Conservation (phyloP, 768 basidiomycete species). For the Tremella mesenterica region DNA sequence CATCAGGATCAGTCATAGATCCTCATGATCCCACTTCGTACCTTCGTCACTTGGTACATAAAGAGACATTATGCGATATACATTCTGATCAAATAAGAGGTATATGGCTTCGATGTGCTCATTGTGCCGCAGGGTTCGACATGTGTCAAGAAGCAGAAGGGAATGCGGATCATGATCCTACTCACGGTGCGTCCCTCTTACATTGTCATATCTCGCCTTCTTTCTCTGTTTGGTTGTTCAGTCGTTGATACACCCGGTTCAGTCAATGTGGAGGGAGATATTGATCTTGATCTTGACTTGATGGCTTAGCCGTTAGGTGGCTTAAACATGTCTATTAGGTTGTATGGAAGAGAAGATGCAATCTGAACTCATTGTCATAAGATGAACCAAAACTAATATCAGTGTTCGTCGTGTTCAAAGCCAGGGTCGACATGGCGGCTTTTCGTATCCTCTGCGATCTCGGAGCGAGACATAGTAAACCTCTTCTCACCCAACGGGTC, state of each 20-base stretch:
- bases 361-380: too few relatives aligned
- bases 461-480: conserved; percentile 51
- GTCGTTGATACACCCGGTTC: too few relatives aligned
- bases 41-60: conserved; percentile 35
- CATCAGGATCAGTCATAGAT: conserved; percentile 13
- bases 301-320: too few relatives aligned
- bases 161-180: conserved; percentile 69
- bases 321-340: too few relatives aligned
- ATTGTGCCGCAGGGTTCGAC: conserved; percentile 63
- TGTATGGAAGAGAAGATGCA: too few relatives aligned
- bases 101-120: conserved; percentile 82
- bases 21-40: conserved; percentile 27
- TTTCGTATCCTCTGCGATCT: conserved; percentile 58
- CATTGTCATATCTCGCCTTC: background rate
- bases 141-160: conserved; percentile 76
- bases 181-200: conserved; percentile 49
- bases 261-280: too few relatives aligned
- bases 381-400: too few relatives aligned
- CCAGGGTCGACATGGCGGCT: conserved; percentile 65
- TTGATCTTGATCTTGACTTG: too few relatives aligned
- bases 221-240: background rate
- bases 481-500: conserved; percentile 58
- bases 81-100: conserved; percentile 76
- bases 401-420: conserved; percentile 80
- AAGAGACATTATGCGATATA: conserved; percentile 68